Conservation (phyloP, 1,139 yeast species). For the Scheffersomyces insectosa region DNA sequence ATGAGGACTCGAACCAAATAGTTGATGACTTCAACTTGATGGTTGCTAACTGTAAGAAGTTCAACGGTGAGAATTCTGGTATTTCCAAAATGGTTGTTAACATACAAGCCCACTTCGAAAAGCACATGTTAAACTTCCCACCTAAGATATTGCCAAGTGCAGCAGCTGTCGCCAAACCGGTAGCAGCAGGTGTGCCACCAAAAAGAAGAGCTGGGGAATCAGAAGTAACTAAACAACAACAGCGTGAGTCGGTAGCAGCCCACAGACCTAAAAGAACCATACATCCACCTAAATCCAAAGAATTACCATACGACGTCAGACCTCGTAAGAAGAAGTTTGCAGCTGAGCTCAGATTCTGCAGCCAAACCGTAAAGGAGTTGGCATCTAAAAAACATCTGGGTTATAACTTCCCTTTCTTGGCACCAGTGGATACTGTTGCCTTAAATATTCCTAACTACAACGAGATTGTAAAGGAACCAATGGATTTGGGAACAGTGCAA, state of each 20-base stretch:
- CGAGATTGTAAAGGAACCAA: conserved; percentile 85
- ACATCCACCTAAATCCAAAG: conserved; percentile 95
- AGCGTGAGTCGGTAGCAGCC: conserved; percentile 44
- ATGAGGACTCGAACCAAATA: conserved; percentile 67
- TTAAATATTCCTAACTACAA: conserved; percentile 87
- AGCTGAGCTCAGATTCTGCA: conserved; percentile 85
- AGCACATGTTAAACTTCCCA: conserved; percentile 92
- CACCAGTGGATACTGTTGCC: conserved; percentile 95
- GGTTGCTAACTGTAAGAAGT: conserved; percentile 77
- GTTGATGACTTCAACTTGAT: conserved; percentile 81
- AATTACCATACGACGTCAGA: conserved; percentile 84
- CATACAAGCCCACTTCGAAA: conserved; percentile 88
- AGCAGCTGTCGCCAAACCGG: conserved; percentile 8
- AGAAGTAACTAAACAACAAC: conserved; percentile 28
- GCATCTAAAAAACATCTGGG: conserved; percentile 79
- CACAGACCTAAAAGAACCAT: conserved; percentile 90
- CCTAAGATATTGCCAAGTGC: conserved; percentile 58
- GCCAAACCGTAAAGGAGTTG: conserved; percentile 78
- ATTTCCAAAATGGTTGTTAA: conserved; percentile 91
- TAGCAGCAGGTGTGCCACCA: conserved; percentile 29
- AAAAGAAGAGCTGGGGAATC: conserved; percentile 62
- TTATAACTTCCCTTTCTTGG: conserved; percentile 85
- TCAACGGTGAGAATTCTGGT: conserved; percentile 81
- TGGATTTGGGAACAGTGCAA: conserved; percentile 90
- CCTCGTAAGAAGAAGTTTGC: conserved; percentile 93